Conservation (phyloP, 805 yeast species). For the Candida morakotiae region DNA sequence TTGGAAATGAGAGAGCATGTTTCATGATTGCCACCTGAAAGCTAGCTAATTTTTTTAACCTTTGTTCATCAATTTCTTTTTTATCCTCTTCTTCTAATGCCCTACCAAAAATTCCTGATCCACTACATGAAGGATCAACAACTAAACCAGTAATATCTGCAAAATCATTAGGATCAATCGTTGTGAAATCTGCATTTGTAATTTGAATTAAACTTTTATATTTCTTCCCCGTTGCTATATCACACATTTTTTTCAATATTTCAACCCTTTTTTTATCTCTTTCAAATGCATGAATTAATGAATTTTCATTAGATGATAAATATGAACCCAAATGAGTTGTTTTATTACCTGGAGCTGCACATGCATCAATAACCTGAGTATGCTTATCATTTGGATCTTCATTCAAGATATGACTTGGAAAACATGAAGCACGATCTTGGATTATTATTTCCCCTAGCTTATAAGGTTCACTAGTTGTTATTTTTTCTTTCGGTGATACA, state of each 20-base stretch:
- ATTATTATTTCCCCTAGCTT: constrained; percentile 75
- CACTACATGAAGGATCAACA: constrained; percentile 97
- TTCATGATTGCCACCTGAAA: constrained; percentile 86
- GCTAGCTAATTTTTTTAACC: constrained; percentile 71
- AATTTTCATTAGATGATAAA: constrained; percentile 21
- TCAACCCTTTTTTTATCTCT: constrained; percentile 71
- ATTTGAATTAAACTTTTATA: constrained; percentile 41
- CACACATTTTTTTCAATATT: constrained; percentile 71
- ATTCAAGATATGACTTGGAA: constrained; percentile 81
- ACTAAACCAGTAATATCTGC: constrained; percentile 71
- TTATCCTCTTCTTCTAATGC: constrained; percentile 48
- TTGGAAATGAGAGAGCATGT: constrained; percentile 83
- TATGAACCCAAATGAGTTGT: constrained; percentile 87
- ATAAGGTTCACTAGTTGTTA: constrained; percentile 68
- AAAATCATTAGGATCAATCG: constrained; percentile 53
- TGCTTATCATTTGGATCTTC: constrained; percentile 46
- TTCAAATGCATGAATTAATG: constrained; percentile 79
- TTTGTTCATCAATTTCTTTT: constrained; percentile 48
- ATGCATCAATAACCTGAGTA: constrained; percentile 77
- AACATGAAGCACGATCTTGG: constrained; percentile 96
- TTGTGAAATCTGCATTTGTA: constrained; percentile 62
- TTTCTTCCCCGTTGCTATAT: constrained; percentile 49
- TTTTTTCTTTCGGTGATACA: constrained; percentile 67
- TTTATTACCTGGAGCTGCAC: constrained; percentile 98
- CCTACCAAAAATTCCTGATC: constrained; percentile 95